Base-by-base conservation (phyloP, 495 filamentous ascomycete species). In the Neohortaea acidophila region DNA sequence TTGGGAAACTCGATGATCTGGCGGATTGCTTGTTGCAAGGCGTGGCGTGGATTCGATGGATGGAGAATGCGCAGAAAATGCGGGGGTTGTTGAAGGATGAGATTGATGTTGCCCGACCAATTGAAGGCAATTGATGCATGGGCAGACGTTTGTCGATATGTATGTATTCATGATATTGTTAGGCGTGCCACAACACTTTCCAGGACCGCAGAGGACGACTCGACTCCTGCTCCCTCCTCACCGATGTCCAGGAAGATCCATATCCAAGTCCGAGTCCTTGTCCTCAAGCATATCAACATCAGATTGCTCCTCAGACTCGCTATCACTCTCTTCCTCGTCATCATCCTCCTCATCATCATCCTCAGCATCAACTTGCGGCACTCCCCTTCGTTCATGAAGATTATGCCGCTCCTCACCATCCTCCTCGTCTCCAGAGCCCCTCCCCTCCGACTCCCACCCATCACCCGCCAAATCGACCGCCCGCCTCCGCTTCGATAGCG, bases 1-100 rank as follows among this genome's bases (percentile, higher is more conserved):
- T 66, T 21, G 60, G 55, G 14, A 96, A 96, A 56, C 51, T 92
- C 47, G 87, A 96, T 62, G 87, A 96, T 65, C 61, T 96, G 45
- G 81, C 84, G 4, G 87, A 96, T 69, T 81, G 79, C 56, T 57
- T 94, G 21, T 51, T 94, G 45, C 87, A 96, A 60, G 89, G 79
- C 0, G 60, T 84, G 45, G 79, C 84, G 8, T 94, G 81, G 81
- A 55, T 86, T 34, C 67, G 78, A 39, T 96, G 87, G 87, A 72
- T 86, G 52, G 58, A 64, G 44, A 86, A 84, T 55, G 57, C 73
- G 43, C 15, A 20, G 13, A 21, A 18, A 21, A n/a, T 44, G 25
- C n/a, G 14, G 10, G 35, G n/a, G n/a, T n/a, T n/a, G n/a, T n/a
- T n/a, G n/a, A n/a, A n/a, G n/a, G n/a, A n/a, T n/a, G n/a, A n/a